A percentile compares a stretch with the other conserved stretches of the same genome.
Conservation (phyloP, 257 asterid genomes). For the Nicotiana tomentosiformis region DNA sequence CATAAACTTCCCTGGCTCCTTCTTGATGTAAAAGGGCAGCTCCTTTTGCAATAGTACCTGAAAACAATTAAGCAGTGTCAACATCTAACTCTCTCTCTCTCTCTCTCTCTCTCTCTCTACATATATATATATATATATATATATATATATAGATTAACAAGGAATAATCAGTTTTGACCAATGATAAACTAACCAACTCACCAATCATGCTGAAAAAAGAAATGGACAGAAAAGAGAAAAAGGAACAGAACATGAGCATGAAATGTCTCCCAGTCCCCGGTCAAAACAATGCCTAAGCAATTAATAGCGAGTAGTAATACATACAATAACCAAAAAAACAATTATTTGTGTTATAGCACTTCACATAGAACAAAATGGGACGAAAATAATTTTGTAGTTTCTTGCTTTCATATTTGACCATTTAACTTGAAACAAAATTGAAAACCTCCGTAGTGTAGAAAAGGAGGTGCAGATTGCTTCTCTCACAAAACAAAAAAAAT, state of each 20-base stretch:
- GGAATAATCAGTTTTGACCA: not conserved
- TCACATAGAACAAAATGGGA: not conserved
- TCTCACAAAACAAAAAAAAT: not conserved
- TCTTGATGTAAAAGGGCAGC: constrained; percentile 90
- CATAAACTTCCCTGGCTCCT: constrained; percentile 97
- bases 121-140: not conserved
- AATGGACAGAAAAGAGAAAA: not conserved
- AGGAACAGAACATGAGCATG: not conserved
- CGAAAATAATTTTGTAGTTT: not conserved
- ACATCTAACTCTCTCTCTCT: not conserved
- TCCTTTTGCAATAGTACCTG: constrained; percentile 93
- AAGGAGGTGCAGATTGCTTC: not conserved
- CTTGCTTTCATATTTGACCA: not conserved
- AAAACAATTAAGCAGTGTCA: constrained; percentile 15
- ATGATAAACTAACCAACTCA: not conserved
- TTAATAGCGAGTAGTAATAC: not conserved
- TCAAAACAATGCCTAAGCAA: not conserved
- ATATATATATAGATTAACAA: not conserved
- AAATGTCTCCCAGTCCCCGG: not conserved
- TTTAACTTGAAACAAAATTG: not conserved
- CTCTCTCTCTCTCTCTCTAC: not conserved
- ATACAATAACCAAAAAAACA: not conserved
- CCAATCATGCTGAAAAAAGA: not conserved
- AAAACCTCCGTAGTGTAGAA: not conserved
- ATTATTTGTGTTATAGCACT: not conserved